Evolutionary conservation across 257 asterid genomes (phyloP).

Genomic region (Solanum ahanhuiri): DNA sequence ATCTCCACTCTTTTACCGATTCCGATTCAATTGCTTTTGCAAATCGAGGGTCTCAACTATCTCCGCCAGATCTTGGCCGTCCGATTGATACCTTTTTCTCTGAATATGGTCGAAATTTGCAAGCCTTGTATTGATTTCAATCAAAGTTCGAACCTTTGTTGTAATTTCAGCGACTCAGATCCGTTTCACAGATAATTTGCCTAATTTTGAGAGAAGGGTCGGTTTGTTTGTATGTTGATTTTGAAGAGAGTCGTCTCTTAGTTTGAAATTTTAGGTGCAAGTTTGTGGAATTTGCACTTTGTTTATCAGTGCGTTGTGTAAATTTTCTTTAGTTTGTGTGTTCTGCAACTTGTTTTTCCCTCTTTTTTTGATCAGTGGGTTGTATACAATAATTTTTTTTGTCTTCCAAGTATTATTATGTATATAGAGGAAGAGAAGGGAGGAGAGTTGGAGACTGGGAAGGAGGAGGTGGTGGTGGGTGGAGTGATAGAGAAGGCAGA

Average conservation of each 20-base stretch:
- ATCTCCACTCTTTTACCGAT: neutral
- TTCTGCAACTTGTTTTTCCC: neutral
- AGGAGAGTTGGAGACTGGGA: conserved; percentile 6
- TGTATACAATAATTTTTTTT: neutral
- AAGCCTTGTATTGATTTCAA: neutral
- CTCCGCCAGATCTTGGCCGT: neutral
- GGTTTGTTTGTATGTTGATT: neutral
- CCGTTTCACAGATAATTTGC: neutral
- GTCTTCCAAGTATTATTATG: conserved; percentile 18
- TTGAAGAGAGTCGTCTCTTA: neutral
- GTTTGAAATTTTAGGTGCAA: neutral
- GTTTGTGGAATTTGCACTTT: neutral
- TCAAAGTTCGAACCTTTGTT: neutral
- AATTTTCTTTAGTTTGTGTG: neutral
- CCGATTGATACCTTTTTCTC: neutral
- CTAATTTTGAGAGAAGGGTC: neutral
- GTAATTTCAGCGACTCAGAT: neutral
- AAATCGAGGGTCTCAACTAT: neutral
- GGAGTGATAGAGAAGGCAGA: conserved; percentile 7
- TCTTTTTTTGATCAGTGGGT: neutral
- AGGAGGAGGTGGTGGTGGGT: conserved; percentile 9
- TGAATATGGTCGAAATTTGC: neutral
- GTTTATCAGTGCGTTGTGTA: neutral
- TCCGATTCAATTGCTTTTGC: neutral
- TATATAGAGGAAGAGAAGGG: conserved; percentile 33